These are phyloP conservation scores for Pleurotus djamor DNA, from an alignment of 768 basidiomycete species.

Conservation along the genomic window DNA sequence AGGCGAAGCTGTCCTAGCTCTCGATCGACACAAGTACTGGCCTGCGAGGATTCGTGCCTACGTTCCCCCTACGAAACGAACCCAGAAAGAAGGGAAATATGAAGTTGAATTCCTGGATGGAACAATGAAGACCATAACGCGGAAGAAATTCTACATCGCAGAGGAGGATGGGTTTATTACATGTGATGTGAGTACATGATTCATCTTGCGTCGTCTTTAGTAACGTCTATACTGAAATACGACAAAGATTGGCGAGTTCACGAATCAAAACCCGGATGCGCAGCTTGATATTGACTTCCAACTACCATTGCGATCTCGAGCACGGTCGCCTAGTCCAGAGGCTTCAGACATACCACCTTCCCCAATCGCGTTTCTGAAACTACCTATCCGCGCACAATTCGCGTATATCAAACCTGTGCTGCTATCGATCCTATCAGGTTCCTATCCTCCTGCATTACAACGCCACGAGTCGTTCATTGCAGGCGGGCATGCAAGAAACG, in stretches of 20 bases:
- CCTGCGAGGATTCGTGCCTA: slow-evolving; percentile 61
- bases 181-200: slow-evolving; percentile 44
- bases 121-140: slow-evolving; percentile 32
- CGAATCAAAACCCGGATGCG: slow-evolving; percentile 41
- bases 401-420: slow-evolving; percentile 65
- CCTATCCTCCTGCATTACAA: slow-evolving; percentile 48
- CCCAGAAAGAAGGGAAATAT: slow-evolving; percentile 42
- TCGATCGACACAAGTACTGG: slow-evolving; percentile 53
- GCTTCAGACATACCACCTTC: slow-evolving; percentile 41
- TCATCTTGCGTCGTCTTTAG: neutral
- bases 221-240: no score
- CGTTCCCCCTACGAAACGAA: slow-evolving; percentile 35
- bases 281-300: slow-evolving; percentile 28
- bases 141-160: slow-evolving; percentile 55
- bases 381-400: slow-evolving; percentile 58
- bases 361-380: slow-evolving; percentile 38
- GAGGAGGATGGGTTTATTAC: slow-evolving; percentile 60
- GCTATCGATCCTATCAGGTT: slow-evolving; percentile 51
- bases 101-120: slow-evolving; percentile 59
- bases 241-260: slow-evolving; percentile 52
- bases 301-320: slow-evolving; percentile 16
- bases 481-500: slow-evolving; percentile 48
- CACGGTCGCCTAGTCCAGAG: slow-evolving; percentile 35
- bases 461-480: slow-evolving; percentile 56
- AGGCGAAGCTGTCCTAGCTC: slow-evolving; percentile 64